Percentiles rank a stretch among this genome's conserved stretches.
These are phyloP conservation scores for Leccinum pachyderme DNA, from an alignment of 1,284 basidiomycete species.

Conservation along the genomic window DNA sequence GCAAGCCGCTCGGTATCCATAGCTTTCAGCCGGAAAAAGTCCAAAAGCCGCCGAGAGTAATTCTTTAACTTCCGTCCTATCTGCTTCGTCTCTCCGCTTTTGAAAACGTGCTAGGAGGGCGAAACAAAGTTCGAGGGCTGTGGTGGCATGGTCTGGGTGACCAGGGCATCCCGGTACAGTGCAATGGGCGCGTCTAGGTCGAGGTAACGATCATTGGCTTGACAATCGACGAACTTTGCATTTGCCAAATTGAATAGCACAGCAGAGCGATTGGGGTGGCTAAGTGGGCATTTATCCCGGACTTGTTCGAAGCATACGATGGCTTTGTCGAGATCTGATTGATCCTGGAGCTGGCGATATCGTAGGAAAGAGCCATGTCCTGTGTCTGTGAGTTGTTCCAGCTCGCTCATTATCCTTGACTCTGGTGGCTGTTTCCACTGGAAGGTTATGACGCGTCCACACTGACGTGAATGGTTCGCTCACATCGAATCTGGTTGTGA, in stretches of 20 bases:
- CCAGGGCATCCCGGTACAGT: neutral
- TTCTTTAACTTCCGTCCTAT: neutral
- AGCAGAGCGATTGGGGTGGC: neutral
- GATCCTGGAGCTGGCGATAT: neutral
- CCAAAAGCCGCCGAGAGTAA: neutral
- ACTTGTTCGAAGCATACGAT: neutral
- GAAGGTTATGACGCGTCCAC: neutral
- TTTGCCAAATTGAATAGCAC: neutral
- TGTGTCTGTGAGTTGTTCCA: neutral
- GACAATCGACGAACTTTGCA: neutral
- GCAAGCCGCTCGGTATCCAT: neutral
- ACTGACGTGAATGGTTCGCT: neutral
- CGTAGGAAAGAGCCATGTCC: neutral
- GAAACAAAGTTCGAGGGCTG: neutral
- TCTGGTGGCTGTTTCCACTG: neutral
- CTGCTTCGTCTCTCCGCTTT: neutral
- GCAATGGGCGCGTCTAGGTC: neutral
- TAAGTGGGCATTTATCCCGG: neutral
- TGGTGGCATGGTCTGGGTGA: neutral
- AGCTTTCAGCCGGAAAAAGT: neutral
- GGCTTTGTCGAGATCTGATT: neutral
- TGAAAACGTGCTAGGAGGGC: neutral
- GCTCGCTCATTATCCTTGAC: neutral
- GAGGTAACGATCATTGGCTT: neutral
- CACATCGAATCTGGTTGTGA: neutral